Base-by-base conservation (phyloP, 2,329 filamentous ascomycete species). In the Claviceps capensis region DNA sequence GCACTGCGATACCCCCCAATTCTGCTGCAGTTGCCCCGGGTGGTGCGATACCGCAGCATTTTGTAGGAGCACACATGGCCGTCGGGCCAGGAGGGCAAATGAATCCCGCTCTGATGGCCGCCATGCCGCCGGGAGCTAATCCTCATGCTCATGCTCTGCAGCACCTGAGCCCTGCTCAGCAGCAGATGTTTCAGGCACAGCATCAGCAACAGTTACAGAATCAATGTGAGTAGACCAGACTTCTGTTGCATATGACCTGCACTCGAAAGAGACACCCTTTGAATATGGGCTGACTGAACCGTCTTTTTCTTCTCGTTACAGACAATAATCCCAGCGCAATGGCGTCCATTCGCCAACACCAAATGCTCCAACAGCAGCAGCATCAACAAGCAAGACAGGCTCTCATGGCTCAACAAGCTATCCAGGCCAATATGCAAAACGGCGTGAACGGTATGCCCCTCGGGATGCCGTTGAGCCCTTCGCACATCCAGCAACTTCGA, bases 101-200 rank as follows among this genome's bases (percentile, higher is more conserved):
- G 58, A 86, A 81, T 64, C 83, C 86, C 61, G 79, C 81, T 52
- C 79, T 89, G 75, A 88, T 90, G 84, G 78, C 72, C 57, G 82
- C 78, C 53, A 87, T 90, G 81, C 84, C 85, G 56, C 83, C 83
- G 34, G 80, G 83, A 55, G 75, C 74, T 57, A 77, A 73, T 51
- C 79, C 79, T 53, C 85, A 81, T 67, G 77, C 79, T 54, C 85
- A 88, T 68, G 82, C 82, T 17, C 69, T 89, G 60, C 82, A 84
- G 62, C 86, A 90, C 63, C 65, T 89, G 51, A 86, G 75, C 62
- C 83, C 84, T 43, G 74, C 70, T 50, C 74, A 77, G 60, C 70
- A 71, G 54, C 78, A 80, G 57, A 69, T 82, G 63, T 75, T 81
- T 54, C 79, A 78, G 52, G 77, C 79, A 55, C 72, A 74, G 46